A percentile compares a stretch with the other conserved stretches of the same genome.
Evolutionary conservation across 1,284 basidiomycete species (phyloP).

Genomic region (Ceratobasidium theobromae): DNA sequence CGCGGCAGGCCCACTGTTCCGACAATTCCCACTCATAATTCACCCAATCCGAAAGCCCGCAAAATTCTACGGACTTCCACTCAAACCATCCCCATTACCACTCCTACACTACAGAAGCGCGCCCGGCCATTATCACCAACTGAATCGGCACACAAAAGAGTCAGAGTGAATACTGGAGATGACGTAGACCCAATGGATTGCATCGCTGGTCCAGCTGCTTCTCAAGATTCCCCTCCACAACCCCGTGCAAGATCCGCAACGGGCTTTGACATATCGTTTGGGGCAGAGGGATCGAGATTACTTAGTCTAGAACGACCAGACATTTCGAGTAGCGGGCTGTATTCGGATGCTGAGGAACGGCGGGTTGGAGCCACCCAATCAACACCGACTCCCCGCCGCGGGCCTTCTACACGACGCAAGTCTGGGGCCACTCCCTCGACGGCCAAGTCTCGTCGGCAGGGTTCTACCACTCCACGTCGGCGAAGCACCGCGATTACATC

Average conservation of each 20-base stretch:
- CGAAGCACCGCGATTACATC: background rate
- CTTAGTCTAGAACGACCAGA: background rate
- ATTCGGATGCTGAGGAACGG: slow-evolving; percentile 13
- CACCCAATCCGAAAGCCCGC: slow-evolving; percentile 20
- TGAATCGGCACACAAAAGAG: slow-evolving; percentile 4
- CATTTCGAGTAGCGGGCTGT: slow-evolving; percentile 20
- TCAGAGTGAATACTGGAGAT: slow-evolving; percentile 3
- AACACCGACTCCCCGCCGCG: too few relatives aligned
- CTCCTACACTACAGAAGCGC: too few relatives aligned
- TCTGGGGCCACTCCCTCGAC: too few relatives aligned
- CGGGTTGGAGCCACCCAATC: too few relatives aligned
- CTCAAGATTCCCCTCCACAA: too few relatives aligned
- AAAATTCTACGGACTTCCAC: background rate
- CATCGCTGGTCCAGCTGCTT: too few relatives aligned
- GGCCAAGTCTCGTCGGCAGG: background rate
- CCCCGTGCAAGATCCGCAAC: slow-evolving; percentile 13
- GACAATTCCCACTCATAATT: background rate
- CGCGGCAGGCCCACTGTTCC: background rate
- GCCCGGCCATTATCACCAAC: background rate
- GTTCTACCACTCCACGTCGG: slow-evolving; percentile 6
- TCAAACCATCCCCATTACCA: background rate
- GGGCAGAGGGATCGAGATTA: background rate
- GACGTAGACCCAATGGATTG: slow-evolving; percentile 14
- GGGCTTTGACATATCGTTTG: slow-evolving; percentile 1
- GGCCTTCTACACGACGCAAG: too few relatives aligned